A percentile compares a stretch with the other conserved stretches of the same genome.
These are phyloP conservation scores for Rhynchospora pubera DNA, from an alignment of 176 grass and related monocot species.

Conservation along the genomic window DNA sequence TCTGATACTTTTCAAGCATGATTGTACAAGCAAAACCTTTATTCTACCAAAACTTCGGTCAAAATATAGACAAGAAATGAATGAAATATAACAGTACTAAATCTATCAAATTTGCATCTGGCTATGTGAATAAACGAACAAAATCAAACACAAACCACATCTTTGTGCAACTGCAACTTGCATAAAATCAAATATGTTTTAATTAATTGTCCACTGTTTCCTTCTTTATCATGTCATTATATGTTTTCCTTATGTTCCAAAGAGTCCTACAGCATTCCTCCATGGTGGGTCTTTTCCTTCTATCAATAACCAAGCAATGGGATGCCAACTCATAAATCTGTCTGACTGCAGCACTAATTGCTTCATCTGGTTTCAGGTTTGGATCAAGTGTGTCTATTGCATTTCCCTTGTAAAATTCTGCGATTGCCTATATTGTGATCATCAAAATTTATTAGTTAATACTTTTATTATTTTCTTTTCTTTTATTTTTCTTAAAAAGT, in stretches of 20 bases:
- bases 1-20: neutral
- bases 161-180: neutral
- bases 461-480: neutral
- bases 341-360: neutral
- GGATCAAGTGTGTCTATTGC: constrained; percentile 7
- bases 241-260: constrained; percentile 18
- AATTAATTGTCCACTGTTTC: neutral
- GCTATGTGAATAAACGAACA: neutral
- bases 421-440: neutral
- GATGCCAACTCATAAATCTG: constrained; percentile 3
- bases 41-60: neutral
- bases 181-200: neutral
- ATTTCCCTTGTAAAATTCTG: neutral
- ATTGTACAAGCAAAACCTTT: neutral
- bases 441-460: neutral
- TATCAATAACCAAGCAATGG: neutral
- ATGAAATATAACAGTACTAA: neutral
- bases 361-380: neutral
- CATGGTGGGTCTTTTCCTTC: constrained; percentile 13
- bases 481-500: neutral
- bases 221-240: neutral
- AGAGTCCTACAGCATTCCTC: constrained; percentile 5
- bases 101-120: neutral
- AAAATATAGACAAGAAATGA: neutral
- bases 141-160: neutral